phyloP scores from a whole-genome alignment of 2,329 filamentous ascomycete genomes.

The Gaeumannomyces sp. region DNA sequence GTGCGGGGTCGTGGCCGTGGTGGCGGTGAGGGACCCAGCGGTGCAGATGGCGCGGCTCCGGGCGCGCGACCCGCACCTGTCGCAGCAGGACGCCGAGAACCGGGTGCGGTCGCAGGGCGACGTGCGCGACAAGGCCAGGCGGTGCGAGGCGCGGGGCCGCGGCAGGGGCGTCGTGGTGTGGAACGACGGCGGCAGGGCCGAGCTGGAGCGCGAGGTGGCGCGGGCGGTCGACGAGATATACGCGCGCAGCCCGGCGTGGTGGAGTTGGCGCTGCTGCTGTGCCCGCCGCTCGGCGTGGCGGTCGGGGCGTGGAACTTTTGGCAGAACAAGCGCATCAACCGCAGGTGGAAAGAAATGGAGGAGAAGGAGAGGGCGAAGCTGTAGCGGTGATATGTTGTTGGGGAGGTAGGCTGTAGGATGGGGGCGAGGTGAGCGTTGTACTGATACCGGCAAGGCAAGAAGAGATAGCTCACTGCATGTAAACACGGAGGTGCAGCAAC shows the following conservation, averaged over 20 bases:
- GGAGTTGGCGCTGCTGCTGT: slow-evolving; percentile 63
- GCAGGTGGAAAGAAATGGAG: slow-evolving; percentile 60
- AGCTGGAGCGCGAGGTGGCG: slow-evolving; percentile 62
- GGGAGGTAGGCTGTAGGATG: not conserved
- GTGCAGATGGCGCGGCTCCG: slow-evolving; percentile 77
- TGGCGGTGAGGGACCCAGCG: slow-evolving; percentile 72
- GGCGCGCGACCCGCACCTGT: slow-evolving; percentile 70
- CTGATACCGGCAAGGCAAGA: not conserved
- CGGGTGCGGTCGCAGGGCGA: slow-evolving; percentile 82
- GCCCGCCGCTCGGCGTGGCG: slow-evolving; percentile 67
- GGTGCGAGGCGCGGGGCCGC: slow-evolving; percentile 59
- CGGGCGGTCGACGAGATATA: slow-evolving; percentile 59
- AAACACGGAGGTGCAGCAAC: too few species aligned
- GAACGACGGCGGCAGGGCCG: slow-evolving; percentile 75
- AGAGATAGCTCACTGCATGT: not conserved
- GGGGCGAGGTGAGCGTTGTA: not conserved
- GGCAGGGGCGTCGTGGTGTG: slow-evolving; percentile 75
- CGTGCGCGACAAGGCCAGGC: slow-evolving; percentile 73
- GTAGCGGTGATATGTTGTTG: slow-evolving; percentile 18
- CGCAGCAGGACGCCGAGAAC: slow-evolving; percentile 79
- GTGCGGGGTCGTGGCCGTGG: slow-evolving; percentile 80
- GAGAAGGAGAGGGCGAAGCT: slow-evolving; percentile 38
- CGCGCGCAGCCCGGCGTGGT: slow-evolving; percentile 67
- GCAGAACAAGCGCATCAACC: slow-evolving; percentile 64
- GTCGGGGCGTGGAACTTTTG: slow-evolving; percentile 67